phyloP scores from a whole-genome alignment of 1,284 basidiomycete species.

The Gomphus bonarii region DNA sequence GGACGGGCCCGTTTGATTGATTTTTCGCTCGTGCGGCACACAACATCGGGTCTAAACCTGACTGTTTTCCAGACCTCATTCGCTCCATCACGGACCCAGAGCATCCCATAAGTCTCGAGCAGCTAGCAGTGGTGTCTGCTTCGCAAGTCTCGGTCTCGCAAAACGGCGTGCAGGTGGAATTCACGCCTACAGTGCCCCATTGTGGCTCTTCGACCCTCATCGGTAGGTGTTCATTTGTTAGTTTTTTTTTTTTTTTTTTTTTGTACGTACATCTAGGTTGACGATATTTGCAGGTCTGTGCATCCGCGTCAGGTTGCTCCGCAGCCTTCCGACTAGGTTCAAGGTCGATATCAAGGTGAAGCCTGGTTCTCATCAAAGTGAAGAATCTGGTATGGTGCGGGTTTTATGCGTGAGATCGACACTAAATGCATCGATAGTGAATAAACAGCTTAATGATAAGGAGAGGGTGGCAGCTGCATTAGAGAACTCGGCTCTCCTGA shows the following conservation, averaged over 20 bases:
- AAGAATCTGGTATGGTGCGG: conserved; percentile 61
- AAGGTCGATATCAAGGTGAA: conserved; percentile 93
- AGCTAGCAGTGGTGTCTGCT: conserved; percentile 92
- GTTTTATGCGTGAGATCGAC: neutral
- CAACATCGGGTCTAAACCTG: neutral
- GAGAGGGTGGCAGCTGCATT: conserved; percentile 95
- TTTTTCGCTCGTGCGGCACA: neutral
- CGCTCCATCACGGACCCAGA: conserved; percentile 94
- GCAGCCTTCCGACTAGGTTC: conserved; percentile 85
- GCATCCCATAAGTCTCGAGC: conserved; percentile 93
- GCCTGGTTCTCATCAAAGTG: conserved; percentile 92
- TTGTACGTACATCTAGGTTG: no score
- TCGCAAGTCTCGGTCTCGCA: conserved; percentile 72
- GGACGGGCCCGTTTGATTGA: no score
- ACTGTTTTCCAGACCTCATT: conserved; percentile 77
- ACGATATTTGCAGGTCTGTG: conserved; percentile 57
- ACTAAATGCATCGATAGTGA: conserved; percentile 45
- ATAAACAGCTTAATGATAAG: conserved; percentile 99
- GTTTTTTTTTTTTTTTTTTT: no score
- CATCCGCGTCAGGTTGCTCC: conserved; percentile 83
- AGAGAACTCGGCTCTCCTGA: conserved; percentile 82
- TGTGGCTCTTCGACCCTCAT: conserved; percentile 98
- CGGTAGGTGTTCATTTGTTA: conserved; percentile 34
- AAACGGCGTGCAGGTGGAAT: conserved; percentile 72
- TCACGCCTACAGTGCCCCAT: conserved; percentile 96